Conservation (phyloP, 2,329 filamentous ascomycete genomes). For the Leptographium radiaticola region DNA sequence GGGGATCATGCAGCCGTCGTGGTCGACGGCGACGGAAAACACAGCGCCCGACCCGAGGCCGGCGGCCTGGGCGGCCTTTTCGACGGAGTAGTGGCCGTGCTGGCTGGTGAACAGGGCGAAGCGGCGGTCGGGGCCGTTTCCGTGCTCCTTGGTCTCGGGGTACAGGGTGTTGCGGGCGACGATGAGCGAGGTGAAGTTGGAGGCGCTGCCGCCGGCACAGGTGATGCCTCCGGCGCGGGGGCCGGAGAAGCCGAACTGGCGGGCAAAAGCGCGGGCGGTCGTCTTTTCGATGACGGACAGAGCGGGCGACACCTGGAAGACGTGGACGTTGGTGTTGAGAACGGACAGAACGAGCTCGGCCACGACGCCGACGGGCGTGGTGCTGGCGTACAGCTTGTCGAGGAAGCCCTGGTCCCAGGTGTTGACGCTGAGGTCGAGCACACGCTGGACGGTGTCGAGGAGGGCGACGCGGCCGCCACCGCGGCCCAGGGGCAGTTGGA, state of each 20-base stretch:
- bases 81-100: constrained; percentile 88
- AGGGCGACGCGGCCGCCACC: constrained; percentile 61
- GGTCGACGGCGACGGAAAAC: constrained; percentile 61
- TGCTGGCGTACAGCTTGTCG: constrained; percentile 88
- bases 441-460: constrained; percentile 52
- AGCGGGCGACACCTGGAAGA: constrained; percentile 87
- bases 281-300: constrained; percentile 79
- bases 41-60: constrained; percentile 70
- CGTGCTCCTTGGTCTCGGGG: constrained; percentile 60
- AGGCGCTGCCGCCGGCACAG: constrained; percentile 71
- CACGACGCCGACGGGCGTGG: constrained; percentile 72
- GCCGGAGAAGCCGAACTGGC: constrained; percentile 62
- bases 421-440: constrained; percentile 82
- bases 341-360: constrained; percentile 74
- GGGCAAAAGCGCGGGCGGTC: constrained; percentile 59
- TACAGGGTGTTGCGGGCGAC: constrained; percentile 79
- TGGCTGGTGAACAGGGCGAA: constrained; percentile 81
- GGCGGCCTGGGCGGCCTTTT: constrained; percentile 86
- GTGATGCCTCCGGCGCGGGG: constrained; percentile 60
- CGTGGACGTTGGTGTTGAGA: constrained; percentile 88
- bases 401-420: constrained; percentile 98
- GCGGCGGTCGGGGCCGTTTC: constrained; percentile 43
- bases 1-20: constrained; percentile 56
- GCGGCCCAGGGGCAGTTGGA: constrained; percentile 41
- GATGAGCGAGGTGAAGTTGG: constrained; percentile 75